Conservation (phyloP, 192 early-diverging fungal species). For the Podila epicladia region DNA sequence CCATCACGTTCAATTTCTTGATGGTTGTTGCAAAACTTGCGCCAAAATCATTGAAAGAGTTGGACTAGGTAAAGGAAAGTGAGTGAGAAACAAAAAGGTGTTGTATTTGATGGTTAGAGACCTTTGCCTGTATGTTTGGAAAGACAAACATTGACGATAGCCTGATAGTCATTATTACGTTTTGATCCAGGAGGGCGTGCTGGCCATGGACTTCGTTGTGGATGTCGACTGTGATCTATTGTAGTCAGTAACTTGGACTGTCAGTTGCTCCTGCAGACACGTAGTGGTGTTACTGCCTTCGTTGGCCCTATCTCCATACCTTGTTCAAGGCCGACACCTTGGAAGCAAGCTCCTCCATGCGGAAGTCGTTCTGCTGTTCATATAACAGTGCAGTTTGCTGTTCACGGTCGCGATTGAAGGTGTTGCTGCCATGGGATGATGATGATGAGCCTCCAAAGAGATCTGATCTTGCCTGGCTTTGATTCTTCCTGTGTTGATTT, state of each 20-base stretch:
- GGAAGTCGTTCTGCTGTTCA: slow-evolving; percentile 65
- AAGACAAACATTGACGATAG: background rate
- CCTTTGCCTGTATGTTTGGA: background rate
- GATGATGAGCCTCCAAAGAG: slow-evolving; percentile 40
- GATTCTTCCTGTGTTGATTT: slow-evolving; percentile 31
- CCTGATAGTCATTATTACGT: background rate
- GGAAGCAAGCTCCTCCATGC: slow-evolving; percentile 61
- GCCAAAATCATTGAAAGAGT: slow-evolving; percentile 36
- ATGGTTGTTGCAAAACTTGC: slow-evolving; percentile 33
- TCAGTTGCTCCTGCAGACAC: no score
- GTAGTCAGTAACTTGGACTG: background rate
- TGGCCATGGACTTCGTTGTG: slow-evolving; percentile 53
- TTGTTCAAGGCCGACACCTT: slow-evolving; percentile 65
- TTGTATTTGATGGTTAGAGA: background rate
- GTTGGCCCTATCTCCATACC: slow-evolving; percentile 28
- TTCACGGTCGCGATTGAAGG: slow-evolving; percentile 17
- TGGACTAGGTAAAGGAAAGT: slow-evolving; percentile 13
- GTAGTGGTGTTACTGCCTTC: no score
- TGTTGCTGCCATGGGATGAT: slow-evolving; percentile 14
- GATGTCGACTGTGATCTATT: slow-evolving; percentile 49
- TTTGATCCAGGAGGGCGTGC: slow-evolving; percentile 43
- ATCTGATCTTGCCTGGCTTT: slow-evolving; percentile 29
- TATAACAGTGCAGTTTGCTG: slow-evolving; percentile 48
- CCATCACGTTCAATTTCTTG: slow-evolving; percentile 47
- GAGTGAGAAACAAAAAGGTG: background rate